phyloP scores from a whole-genome alignment of 2,329 filamentous ascomycete genomes.

The Hymenoscyphus occultus region DNA sequence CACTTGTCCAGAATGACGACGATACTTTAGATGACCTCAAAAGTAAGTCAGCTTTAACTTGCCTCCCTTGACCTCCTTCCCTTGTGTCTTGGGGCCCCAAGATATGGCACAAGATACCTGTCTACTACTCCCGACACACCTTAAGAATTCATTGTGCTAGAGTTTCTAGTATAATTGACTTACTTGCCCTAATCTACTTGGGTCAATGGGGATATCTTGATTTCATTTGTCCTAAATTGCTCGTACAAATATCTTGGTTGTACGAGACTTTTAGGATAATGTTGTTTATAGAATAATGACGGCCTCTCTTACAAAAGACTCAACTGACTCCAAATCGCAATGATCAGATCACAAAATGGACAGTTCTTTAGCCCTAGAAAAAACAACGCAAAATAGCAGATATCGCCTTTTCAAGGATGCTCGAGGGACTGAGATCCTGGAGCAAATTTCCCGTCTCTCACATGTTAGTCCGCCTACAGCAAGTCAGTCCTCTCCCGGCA shows the following conservation, averaged over 20 bases:
- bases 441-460: constrained; percentile 8
- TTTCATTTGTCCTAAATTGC: too few relatives aligned
- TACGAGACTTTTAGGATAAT: too few relatives aligned
- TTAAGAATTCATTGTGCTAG: not conserved
- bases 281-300: not conserved
- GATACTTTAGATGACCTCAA: not conserved
- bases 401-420: not conserved
- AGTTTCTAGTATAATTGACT: too few relatives aligned
- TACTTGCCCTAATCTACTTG: too few relatives aligned
- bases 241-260: too few relatives aligned
- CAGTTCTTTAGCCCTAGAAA: not conserved
- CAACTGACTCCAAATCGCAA: not conserved
- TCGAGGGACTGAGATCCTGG: constrained; percentile 8
- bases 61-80: too few relatives aligned
- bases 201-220: too few relatives aligned
- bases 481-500: not conserved
- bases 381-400: not conserved
- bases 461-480: not conserved
- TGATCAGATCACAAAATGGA: not conserved
- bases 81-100: too few relatives aligned
- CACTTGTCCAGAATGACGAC: not conserved
- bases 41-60: not conserved
- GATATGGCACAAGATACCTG: too few relatives aligned
- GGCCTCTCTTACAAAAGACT: not conserved
- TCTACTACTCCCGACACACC: too few relatives aligned